These are phyloP conservation scores for Yarrowia keelungensis DNA, from an alignment of 805 yeast species.

Conservation along the genomic window DNA sequence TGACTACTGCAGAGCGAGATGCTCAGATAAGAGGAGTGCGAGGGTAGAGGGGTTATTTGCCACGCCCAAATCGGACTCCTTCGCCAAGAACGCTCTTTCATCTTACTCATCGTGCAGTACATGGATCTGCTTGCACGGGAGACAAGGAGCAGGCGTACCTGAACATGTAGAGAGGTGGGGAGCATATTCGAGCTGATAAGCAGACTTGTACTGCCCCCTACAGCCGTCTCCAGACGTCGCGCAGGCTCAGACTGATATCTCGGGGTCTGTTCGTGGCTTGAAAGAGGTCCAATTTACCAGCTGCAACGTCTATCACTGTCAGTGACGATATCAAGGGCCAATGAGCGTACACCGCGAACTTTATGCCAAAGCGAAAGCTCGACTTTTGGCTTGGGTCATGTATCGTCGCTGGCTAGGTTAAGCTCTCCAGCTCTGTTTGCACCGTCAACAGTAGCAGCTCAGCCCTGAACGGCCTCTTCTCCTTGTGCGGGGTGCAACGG, in stretches of 20 bases:
- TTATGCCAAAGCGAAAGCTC: background rate
- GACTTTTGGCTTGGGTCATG: background rate
- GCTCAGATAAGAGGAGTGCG: background rate
- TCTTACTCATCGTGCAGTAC: slow-evolving; percentile 9
- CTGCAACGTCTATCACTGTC: slow-evolving; percentile 12
- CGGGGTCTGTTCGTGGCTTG: background rate
- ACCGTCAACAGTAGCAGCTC: background rate
- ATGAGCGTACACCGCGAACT: slow-evolving; percentile 16
- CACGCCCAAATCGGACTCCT: background rate
- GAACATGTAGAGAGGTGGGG: no score
- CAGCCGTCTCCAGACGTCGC: no score
- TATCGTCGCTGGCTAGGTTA: background rate
- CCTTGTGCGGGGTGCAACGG: no score
- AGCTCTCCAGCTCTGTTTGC: background rate
- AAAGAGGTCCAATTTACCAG: background rate
- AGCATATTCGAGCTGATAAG: no score
- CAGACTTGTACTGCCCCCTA: no score
- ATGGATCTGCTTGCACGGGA: background rate
- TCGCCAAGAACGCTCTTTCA: background rate
- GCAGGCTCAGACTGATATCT: background rate
- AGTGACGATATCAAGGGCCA: slow-evolving; percentile 11
- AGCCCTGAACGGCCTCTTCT: slow-evolving; percentile 11
- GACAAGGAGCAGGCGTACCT: no score
- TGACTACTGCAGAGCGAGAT: slow-evolving; percentile 1
- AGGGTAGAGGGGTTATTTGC: background rate